Percentiles rank a stretch among this genome's conserved stretches.
phyloP scores from a whole-genome alignment of 2,329 filamentous ascomycete species.

The Alternaria longipes region DNA sequence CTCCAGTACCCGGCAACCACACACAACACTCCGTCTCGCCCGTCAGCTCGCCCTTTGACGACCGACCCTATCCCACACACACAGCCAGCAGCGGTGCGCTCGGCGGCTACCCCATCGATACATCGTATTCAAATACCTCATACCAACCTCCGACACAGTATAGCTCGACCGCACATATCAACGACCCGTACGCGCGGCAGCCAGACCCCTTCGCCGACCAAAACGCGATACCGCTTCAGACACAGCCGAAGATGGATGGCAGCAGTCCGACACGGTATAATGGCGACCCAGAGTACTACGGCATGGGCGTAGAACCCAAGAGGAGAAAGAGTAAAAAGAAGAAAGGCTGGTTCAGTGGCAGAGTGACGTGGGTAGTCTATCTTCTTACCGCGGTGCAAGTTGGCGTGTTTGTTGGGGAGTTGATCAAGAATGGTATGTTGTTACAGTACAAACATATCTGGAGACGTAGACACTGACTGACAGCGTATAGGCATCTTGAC shows the following conservation, averaged over 20 bases:
- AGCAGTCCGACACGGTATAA: conserved; percentile 49
- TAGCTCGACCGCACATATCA: conserved; percentile 45
- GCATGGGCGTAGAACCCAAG: conserved; percentile 24
- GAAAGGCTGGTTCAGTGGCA: conserved; percentile 65
- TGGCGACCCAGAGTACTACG: conserved; percentile 52
- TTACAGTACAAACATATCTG: background rate
- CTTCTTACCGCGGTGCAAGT: conserved; percentile 79
- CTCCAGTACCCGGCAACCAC: conserved; percentile 40
- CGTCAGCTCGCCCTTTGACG: conserved; percentile 44
- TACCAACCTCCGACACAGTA: conserved; percentile 32
- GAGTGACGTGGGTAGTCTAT: conserved; percentile 83
- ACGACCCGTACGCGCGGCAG: conserved; percentile 49
- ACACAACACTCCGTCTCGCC: conserved; percentile 47
- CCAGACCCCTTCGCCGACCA: conserved; percentile 62
- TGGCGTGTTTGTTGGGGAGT: conserved; percentile 86
- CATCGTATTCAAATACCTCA: conserved; percentile 63
- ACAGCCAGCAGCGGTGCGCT: conserved; percentile 57
- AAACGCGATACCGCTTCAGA: conserved; percentile 59
- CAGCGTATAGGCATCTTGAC: conserved; percentile 71
- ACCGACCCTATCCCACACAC: conserved; percentile 54
- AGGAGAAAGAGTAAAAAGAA: conserved; percentile 47
- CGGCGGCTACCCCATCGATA: conserved; percentile 61
- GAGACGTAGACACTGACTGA: conserved; percentile 12
- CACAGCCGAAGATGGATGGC: conserved; percentile 51
- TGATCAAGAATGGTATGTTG: conserved; percentile 79